These are phyloP conservation scores for Nigrograna mackinnonii DNA, from an alignment of 2,329 filamentous ascomycete genomes.

Conservation along the genomic window DNA sequence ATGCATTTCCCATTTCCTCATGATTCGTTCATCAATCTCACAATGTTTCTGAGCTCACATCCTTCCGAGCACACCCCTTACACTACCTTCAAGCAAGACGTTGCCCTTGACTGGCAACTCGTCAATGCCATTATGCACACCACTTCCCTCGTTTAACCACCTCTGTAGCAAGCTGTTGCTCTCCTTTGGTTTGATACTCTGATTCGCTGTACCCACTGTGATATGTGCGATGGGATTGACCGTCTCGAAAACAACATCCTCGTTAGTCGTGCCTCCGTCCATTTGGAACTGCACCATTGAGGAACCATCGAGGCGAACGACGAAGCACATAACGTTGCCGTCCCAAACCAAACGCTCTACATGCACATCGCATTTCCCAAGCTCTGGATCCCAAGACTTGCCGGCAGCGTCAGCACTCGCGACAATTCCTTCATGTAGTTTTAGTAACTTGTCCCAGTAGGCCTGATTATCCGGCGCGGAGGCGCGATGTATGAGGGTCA, in stretches of 20 bases:
- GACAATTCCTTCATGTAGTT: constrained; percentile 53
- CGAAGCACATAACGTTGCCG: constrained; percentile 85
- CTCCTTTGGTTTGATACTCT: constrained; percentile 84
- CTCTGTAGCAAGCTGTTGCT: constrained; percentile 80
- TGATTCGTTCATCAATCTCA: background rate
- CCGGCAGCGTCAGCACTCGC: constrained; percentile 33
- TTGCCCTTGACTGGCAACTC: constrained; percentile 59
- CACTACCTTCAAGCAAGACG: constrained; percentile 59
- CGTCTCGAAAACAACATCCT: constrained; percentile 59
- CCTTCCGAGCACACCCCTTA: constrained; percentile 48
- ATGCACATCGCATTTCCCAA: constrained; percentile 68
- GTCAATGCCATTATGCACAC: constrained; percentile 54
- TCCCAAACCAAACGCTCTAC: constrained; percentile 78
- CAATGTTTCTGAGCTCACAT: too few relatives aligned
- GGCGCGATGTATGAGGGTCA: constrained; percentile 87
- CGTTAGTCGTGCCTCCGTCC: constrained; percentile 41
- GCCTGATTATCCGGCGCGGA: constrained; percentile 62
- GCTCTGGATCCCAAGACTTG: constrained; percentile 48
- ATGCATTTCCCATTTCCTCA: too few relatives aligned
- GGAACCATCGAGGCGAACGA: constrained; percentile 62
- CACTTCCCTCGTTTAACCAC: constrained; percentile 70
- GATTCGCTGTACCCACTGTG: constrained; percentile 80
- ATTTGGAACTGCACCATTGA: constrained; percentile 20
- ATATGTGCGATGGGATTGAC: constrained; percentile 83
- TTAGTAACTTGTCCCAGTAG: constrained; percentile 74